phyloP scores from a whole-genome alignment of 2,329 filamentous ascomycete genomes.

The Rhynchosporium graminicola region DNA sequence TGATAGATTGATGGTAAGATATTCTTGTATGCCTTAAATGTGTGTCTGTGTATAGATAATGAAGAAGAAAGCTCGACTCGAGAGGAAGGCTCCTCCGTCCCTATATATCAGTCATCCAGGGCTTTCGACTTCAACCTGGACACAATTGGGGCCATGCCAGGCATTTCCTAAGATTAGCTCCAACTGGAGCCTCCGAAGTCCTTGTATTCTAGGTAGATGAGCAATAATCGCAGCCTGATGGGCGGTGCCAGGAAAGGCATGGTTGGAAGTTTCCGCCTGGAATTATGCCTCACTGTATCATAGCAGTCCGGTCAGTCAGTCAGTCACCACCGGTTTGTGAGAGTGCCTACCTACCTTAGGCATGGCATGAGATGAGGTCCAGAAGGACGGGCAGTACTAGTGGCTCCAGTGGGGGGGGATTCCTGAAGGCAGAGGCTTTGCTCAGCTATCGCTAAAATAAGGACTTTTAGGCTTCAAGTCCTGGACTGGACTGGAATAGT shows the following conservation, averaged over 20 bases:
- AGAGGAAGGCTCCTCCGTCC: background rate
- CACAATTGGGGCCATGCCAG: conserved; percentile 12
- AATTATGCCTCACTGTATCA: conserved; percentile 7
- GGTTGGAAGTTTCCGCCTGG: conserved; percentile 10
- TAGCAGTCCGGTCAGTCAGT: conserved; percentile 6
- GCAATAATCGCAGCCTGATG: conserved; percentile 8
- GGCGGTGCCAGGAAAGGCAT: conserved; percentile 12
- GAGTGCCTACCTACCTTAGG: background rate
- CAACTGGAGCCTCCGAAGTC: conserved; percentile 4
- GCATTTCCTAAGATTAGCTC: conserved; percentile 11
- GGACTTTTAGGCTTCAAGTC: conserved; percentile 6
- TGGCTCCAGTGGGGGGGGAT: background rate
- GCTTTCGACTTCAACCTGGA: conserved; percentile 1
- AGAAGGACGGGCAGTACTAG: conserved; percentile 10
- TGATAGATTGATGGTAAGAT: background rate
- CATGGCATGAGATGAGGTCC: background rate
- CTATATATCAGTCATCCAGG: conserved; percentile 12
- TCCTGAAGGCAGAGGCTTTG: background rate
- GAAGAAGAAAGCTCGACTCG: background rate
- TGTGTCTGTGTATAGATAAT: background rate
- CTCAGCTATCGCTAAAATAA: background rate
- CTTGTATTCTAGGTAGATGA: conserved; percentile 14
- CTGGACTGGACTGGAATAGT: background rate
- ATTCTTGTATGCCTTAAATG: background rate
- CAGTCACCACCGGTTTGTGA: too few relatives aligned